These are phyloP conservation scores for Daedaleopsis nitida DNA, from an alignment of 768 basidiomycete species.

Conservation along the genomic window DNA sequence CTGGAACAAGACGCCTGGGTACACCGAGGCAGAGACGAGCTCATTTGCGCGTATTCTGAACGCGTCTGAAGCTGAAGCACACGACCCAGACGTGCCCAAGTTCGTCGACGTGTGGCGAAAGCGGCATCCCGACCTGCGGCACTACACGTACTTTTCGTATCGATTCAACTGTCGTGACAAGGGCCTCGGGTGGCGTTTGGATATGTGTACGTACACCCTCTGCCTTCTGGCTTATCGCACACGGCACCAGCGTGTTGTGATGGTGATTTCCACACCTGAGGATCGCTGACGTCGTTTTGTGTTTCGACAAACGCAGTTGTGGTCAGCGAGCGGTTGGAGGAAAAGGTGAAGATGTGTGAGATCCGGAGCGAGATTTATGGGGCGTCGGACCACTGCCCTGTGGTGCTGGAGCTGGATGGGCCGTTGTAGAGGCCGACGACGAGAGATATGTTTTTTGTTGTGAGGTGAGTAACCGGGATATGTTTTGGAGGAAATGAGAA, in stretches of 20 bases:
- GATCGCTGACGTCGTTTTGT: not conserved
- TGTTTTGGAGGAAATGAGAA: too few relatives aligned
- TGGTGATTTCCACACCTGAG: not conserved
- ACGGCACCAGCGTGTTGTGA: not conserved
- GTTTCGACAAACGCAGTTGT: constrained; percentile 52
- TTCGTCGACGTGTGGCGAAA: constrained; percentile 85
- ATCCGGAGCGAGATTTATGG: constrained; percentile 86
- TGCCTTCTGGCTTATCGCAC: not conserved
- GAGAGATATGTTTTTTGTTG: not conserved
- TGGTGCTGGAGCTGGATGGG: constrained; percentile 74
- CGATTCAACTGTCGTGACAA: constrained; percentile 79
- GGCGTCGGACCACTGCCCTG: constrained; percentile 83
- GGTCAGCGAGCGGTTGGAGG: constrained; percentile 66
- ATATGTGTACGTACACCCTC: constrained; percentile 61
- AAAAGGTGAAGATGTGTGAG: constrained; percentile 77
- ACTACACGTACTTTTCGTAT: constrained; percentile 86
- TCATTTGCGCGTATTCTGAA: constrained; percentile 71
- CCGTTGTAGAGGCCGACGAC: constrained; percentile 34
- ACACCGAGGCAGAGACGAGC: constrained; percentile 80
- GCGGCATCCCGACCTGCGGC: constrained; percentile 63
- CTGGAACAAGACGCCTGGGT: constrained; percentile 89
- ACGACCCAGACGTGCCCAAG: constrained; percentile 21
- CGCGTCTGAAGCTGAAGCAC: constrained; percentile 38
- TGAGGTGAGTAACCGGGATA: not conserved
- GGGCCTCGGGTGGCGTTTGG: constrained; percentile 86